Evolutionary conservation across 164 flowering plant genomes (phyloP).

Genomic region (Macadamia tetraphylla): DNA sequence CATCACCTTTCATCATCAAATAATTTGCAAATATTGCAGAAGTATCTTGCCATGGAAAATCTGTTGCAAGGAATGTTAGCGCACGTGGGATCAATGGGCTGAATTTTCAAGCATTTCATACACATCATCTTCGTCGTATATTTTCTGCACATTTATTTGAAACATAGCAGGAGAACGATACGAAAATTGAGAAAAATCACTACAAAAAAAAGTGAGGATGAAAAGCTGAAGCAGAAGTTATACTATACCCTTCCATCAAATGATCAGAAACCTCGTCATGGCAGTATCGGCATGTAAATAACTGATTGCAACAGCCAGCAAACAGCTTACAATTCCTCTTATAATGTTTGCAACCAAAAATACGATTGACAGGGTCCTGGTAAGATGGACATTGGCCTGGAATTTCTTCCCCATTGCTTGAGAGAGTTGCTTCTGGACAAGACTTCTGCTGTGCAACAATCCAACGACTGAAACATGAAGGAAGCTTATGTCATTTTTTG

Average conservation of each 20-base stretch:
- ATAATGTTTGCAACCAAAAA: constrained; percentile 83
- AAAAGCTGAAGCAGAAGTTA: background rate
- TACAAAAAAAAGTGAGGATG: background rate
- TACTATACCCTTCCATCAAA: constrained; percentile 55
- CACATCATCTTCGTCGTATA: constrained; percentile 78
- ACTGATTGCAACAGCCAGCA: constrained; percentile 70
- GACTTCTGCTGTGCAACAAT: constrained; percentile 39
- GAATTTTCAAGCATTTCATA: constrained; percentile 83
- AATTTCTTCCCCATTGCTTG: constrained; percentile 33
- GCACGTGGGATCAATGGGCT: constrained; percentile 62
- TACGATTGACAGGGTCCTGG: constrained; percentile 34
- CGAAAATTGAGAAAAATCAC: background rate
- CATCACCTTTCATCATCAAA: constrained; percentile 79
- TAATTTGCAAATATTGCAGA: constrained; percentile 77
- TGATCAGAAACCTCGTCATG: constrained; percentile 82
- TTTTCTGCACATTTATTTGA: constrained; percentile 44
- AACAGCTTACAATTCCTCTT: constrained; percentile 87
- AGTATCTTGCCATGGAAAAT: constrained; percentile 77
- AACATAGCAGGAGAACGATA: background rate
- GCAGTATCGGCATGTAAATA: constrained; percentile 74
- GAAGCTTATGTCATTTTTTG: constrained; percentile 13
- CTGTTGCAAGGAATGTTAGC: constrained; percentile 32
- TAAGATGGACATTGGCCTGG: constrained; percentile 72
- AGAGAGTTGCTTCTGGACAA: constrained; percentile 20
- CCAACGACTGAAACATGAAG: constrained; percentile 59